A percentile compares a stretch with the other conserved stretches of the same genome.
Conservation (phyloP, 2,329 filamentous ascomycete species). For the Fusarium foetens region DNA sequence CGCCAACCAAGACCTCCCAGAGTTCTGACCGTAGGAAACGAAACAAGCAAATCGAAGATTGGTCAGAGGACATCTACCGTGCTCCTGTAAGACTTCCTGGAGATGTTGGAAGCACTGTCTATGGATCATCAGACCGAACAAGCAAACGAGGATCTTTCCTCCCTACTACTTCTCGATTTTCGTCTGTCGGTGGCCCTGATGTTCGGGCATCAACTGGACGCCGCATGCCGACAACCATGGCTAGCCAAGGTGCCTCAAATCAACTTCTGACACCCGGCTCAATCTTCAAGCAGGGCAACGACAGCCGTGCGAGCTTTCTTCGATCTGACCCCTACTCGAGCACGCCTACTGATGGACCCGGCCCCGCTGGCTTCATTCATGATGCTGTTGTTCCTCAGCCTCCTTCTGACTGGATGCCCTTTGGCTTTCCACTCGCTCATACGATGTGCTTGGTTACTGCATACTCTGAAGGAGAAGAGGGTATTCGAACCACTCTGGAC, state of each 20-base stretch:
- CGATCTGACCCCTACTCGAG: constrained; percentile 65
- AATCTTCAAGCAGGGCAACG: constrained; percentile 76
- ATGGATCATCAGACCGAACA: constrained; percentile 69
- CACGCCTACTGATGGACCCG: constrained; percentile 73
- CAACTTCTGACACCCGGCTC: constrained; percentile 75
- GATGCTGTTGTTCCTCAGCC: constrained; percentile 96
- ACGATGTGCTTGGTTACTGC: constrained; percentile 94
- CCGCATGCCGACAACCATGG: constrained; percentile 88
- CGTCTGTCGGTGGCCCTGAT: constrained; percentile 85
- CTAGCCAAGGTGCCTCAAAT: constrained; percentile 82
- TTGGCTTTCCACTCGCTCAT: constrained; percentile 93
- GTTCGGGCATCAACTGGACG: constrained; percentile 57
- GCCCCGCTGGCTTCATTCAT: constrained; percentile 94
- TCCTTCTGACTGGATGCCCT: constrained; percentile 96
- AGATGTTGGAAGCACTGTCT: constrained; percentile 74
- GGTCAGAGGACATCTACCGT: constrained; percentile 97
- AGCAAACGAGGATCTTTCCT: constrained; percentile 90
- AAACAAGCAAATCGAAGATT: constrained; percentile 94
- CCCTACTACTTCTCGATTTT: constrained; percentile 94
- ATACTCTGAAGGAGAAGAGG: constrained; percentile 95
- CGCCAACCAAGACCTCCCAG: constrained; percentile 85
- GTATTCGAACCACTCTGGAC: constrained; percentile 91
- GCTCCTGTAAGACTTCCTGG: constrained; percentile 84
- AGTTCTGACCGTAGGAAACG: constrained; percentile 83
- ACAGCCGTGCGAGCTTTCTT: constrained; percentile 73